Conservation (phyloP, 1,284 basidiomycete species). For the Boletus nobilissimus region DNA sequence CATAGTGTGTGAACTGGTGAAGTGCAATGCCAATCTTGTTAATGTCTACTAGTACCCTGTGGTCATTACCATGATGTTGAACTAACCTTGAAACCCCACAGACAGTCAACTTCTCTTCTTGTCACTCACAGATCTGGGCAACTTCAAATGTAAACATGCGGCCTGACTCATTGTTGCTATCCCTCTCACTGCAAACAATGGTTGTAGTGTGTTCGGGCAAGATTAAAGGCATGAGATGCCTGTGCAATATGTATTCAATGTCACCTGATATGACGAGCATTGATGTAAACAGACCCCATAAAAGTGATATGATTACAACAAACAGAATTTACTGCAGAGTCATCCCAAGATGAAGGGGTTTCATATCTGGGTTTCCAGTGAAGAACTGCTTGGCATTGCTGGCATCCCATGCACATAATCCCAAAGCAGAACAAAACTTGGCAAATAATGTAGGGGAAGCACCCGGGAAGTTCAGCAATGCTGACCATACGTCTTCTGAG, state of each 20-base stretch:
- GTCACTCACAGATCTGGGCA: conserved; percentile 63
- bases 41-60: background rate
- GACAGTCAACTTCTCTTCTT: conserved; percentile 61
- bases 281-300: conserved; percentile 58
- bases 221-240: conserved; percentile 64
- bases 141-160: conserved; percentile 66
- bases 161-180: conserved; percentile 53
- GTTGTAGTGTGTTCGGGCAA: conserved; percentile 56
- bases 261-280: background rate
- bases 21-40: background rate
- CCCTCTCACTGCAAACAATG: conserved; percentile 56
- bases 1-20: conserved; percentile 30
- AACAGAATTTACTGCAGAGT: conserved; percentile 56
- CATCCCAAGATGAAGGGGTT: no score
- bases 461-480: no score
- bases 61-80: no score
- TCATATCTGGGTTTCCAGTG: no score
- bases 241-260: conserved; percentile 29
- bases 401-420: no score
- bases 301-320: conserved; percentile 66
- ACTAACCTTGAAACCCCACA: conserved; percentile 56
- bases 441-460: no score
- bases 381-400: no score
- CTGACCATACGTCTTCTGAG: no score
- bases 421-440: no score